Evolutionary conservation across 805 yeast genomes (phyloP), one percentile per base, ranked within the genome.

Genomic region (Lipomyces spencermartinsiae): DNA sequence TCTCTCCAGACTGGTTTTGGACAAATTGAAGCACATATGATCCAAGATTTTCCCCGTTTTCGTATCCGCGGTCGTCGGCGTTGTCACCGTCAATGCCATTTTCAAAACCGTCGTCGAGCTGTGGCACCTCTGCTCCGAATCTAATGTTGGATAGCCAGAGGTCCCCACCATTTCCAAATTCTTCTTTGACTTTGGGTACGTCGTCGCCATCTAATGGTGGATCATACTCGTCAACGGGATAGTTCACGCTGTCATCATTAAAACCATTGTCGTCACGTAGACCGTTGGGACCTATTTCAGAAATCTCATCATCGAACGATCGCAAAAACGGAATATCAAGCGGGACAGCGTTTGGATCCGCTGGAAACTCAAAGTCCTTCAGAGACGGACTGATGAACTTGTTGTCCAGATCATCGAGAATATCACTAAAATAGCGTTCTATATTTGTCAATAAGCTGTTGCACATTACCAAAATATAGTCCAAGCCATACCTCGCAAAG

Each of bases 301-400:
- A 68, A 34, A 74, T 74, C 53, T 74, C 78, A 51, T 76, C 78
- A 25, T 80, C 81, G 19, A 43, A 58, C 14, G 59, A 51, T 10
- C 54, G 51, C 22, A 71, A 53, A 39, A 68, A 70, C 14, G 73
- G 69, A 19, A 71, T 57, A 22, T 67, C 64, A n/a, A 51, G 29
- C 14, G 71, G 70, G 10, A 65, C 68, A 12, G 59, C 46, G 35
- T 64, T 62, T 10, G 65, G 35, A 22, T 71, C 67, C 5, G 57
- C 67, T 4, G 68, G 68, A 37, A 71, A 66, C 29, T 71, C 71
- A 35, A 71, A 71, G 67, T 88, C 87, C 7, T 79, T 82, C 70
- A 91, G 80, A 0, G 97, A 90, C 0, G 96, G 94, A 71, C 97
- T 91, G 1, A 93, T 80, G 56, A 72, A 73, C 58, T 71, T 63